Evolutionary conservation across 2,329 filamentous ascomycete species (phyloP).

Genomic region (Diaporthe amygdali): DNA sequence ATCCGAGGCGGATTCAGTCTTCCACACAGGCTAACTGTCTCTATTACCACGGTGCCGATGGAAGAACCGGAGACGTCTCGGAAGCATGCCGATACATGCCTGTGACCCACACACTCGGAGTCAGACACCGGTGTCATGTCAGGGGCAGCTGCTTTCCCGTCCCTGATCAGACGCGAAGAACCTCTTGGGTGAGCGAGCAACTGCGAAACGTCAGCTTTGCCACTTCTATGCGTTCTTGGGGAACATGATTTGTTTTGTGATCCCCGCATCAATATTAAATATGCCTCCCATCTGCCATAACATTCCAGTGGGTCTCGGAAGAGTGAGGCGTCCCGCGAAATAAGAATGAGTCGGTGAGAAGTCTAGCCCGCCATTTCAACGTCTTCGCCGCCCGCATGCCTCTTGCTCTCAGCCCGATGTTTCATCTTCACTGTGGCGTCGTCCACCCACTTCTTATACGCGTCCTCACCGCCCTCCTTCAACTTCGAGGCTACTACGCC

Average conservation of each 20-base stretch:
- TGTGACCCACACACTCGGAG: neutral
- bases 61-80: neutral
- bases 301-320: neutral
- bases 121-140: neutral
- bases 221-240: neutral
- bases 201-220: neutral
- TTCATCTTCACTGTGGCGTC: constrained; percentile 49
- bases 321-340: neutral
- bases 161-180: neutral
- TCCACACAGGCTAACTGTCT: neutral
- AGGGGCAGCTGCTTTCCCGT: neutral
- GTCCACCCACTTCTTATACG: constrained; percentile 76
- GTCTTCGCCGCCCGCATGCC: constrained; percentile 33
- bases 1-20: neutral
- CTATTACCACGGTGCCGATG: neutral
- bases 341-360: neutral
- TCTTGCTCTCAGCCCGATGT: constrained; percentile 38
- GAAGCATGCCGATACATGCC: neutral
- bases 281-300: neutral
- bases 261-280: neutral
- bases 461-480: constrained; percentile 63
- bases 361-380: constrained; percentile 35
- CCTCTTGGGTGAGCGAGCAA: neutral
- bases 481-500: constrained; percentile 81
- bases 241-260: neutral